phyloP scores from a whole-genome alignment of 2,329 filamentous ascomycete species.

The Aplosporella prunicola region DNA sequence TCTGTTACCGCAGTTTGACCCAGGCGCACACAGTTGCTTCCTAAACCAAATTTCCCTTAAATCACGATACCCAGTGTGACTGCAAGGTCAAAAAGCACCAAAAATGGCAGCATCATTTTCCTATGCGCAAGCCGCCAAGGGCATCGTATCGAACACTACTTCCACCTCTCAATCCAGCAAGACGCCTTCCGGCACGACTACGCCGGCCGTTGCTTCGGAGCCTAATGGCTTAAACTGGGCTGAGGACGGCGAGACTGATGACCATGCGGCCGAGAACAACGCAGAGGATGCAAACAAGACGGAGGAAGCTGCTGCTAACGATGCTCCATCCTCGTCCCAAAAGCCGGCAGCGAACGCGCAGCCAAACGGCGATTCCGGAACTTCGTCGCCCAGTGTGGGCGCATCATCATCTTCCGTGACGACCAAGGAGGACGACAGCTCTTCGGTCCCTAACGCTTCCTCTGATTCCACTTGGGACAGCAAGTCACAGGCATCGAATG shows the following conservation, averaged over 20 bases:
- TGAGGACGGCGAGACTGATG: constrained; percentile 38
- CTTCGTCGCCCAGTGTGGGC: constrained; percentile 46
- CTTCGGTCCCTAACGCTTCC: constrained; percentile 52
- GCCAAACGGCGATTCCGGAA: constrained; percentile 18
- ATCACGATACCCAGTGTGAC: no score
- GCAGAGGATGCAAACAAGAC: constrained; percentile 17
- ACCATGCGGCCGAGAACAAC: constrained; percentile 19
- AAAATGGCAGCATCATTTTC: constrained; percentile 54
- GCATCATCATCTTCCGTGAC: constrained; percentile 44
- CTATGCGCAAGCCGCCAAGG: constrained; percentile 92
- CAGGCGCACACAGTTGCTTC: no score
- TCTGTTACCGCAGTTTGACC: no score
- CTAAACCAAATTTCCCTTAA: no score
- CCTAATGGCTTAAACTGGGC: constrained; percentile 35
- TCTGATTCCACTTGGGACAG: constrained; percentile 60
- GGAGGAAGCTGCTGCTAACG: constrained; percentile 17
- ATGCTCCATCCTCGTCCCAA: constrained; percentile 14
- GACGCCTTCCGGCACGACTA: constrained; percentile 32
- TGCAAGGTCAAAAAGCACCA: no score
- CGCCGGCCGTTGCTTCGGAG: constrained; percentile 31
- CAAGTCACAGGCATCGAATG: constrained; percentile 53
- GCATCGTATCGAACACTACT: constrained; percentile 46
- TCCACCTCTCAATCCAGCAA: constrained; percentile 38
- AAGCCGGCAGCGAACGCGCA: constrained; percentile 12
- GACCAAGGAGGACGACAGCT: constrained; percentile 51